A percentile compares a stretch with the other conserved stretches of the same genome.
Evolutionary conservation across 208 protist species (phyloP).

Genomic region (Trypanosomatidae sp.): DNA sequence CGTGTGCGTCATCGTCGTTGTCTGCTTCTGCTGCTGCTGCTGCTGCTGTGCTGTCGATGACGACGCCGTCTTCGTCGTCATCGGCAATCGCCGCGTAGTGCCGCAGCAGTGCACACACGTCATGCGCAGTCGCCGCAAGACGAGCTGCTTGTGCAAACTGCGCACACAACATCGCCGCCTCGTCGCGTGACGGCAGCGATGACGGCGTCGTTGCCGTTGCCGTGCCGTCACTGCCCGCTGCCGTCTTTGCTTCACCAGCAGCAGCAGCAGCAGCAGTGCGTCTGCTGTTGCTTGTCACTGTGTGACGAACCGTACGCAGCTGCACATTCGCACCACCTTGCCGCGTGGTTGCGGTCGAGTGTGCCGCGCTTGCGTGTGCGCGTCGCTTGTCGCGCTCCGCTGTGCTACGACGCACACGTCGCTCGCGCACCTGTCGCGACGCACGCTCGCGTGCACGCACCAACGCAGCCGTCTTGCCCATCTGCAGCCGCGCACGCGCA

Average conservation of each 20-base stretch:
- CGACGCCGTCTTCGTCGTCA: no score
- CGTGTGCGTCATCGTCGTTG: no score
- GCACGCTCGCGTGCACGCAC: slow-evolving; percentile 38
- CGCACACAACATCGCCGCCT: no score
- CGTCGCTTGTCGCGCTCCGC: slow-evolving; percentile 43
- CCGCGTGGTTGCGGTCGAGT: slow-evolving; percentile 9
- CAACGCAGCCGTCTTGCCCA: slow-evolving; percentile 61
- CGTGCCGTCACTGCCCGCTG: no score
- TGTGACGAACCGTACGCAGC: background rate
- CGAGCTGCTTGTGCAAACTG: slow-evolving; percentile 71
- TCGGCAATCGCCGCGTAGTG: slow-evolving; percentile 13
- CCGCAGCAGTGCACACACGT: slow-evolving; percentile 59
- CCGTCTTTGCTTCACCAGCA: no score
- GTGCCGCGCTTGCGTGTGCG: slow-evolving; percentile 26
- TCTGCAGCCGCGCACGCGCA: slow-evolving; percentile 1
- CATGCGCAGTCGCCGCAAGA: slow-evolving; percentile 33
- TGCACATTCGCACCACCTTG: background rate
- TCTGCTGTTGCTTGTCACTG: background rate
- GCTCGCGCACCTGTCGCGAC: slow-evolving; percentile 28
- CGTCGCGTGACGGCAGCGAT: no score
- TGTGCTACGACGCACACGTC: slow-evolving; percentile 34
- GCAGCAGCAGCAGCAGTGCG: background rate
- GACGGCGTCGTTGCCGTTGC: no score
- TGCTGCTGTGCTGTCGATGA: no score
- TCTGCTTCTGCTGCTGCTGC: no score